Evolutionary conservation across 345 rosid species (phyloP), one percentile per base, ranked within the genome.

Genomic region (Diplotaxis tenuifolia): DNA sequence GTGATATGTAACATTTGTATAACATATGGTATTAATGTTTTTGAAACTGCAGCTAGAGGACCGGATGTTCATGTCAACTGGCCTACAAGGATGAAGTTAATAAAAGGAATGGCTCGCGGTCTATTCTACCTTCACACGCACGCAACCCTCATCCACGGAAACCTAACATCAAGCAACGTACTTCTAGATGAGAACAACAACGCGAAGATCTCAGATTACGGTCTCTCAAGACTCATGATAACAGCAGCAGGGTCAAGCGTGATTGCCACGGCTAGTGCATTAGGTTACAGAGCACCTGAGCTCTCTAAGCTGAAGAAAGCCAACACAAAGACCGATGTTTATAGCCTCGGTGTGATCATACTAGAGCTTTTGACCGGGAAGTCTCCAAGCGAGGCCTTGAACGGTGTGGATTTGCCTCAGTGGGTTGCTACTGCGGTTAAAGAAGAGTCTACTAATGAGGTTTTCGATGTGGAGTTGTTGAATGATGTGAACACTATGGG

Each of bases 351-450:
- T 23, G 97, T 94, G 45, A 83, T 88, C 77, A 84, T 88, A 18
- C 53, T 94, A 64, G 97, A 94, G 71, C 94, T 94, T 60, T 81
- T 94, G 45, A 94, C 98, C 0, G 98, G 96, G 9, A 94, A 91
- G 61, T 89, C 98, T 4, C 97, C 96, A 16, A 45, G 50, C 50
- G 50, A 45, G 50, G 50, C 50, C 50, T 45, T 45, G 50, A 45
- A 45, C 19, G 96, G 96, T 4, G 85, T 84, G 68, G 98, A 88
- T 78, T 77, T 94, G 87, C 98, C 98, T 14, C 96, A 87, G 6
- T 91, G 98, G 98, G 97, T 91, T 70, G 98, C 98, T 22, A 89
- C 97, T 0, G 87, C 85, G 9, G 97, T 91, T 45, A 94, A 94
- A 79, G 97, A 91, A 74, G 97, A 94, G 59, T 89, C 96, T 92